Evolutionary conservation across 345 rosid genomes (phyloP), one percentile per base, ranked within the genome.

Genomic region (Bruguiera parviflora): DNA sequence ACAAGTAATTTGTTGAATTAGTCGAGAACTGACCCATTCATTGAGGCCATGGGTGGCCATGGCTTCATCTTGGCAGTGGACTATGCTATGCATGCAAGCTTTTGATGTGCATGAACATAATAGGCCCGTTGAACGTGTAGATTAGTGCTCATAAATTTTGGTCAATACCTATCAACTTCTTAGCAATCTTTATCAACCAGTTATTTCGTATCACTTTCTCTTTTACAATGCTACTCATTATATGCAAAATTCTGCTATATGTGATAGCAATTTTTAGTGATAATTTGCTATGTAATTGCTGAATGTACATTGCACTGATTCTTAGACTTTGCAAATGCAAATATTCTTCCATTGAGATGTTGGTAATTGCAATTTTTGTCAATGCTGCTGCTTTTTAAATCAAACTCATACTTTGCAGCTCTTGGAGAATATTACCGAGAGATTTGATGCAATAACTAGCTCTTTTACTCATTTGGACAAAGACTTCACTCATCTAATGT

Each of bases 381-480:
- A 2, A 22, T 25, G 27, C 37, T 8, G 19, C 53, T 60, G 56
- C 68, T 35, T 70, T 58, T 55, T 61, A 20, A 55, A 53, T 76
- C 19, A 3, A 18, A 16, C 32, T 64, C 73, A 68, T 31, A 24
- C 65, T 79, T 77, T 77, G 80, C 91, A 95, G 99, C 91, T 95
- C 55, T 82, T 90, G 88, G 92, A 86, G 78, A 81, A 75, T 75
- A 83, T 87, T 66, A 86, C 88, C 20, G 98, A 88, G 84, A 90
- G 85, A 80, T 86, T 87, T 79, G 96, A 95, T 77, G 71, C 73
- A 43, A 84, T 87, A 77, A 88, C 92, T 72, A 79, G 89, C 78
- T 89, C 97, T 10, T 95, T 87, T 80, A 92, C 97, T 81, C 98
- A 86, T 78, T 73, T 92, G 72, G 97, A 92, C 82, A 76, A 81